These are phyloP conservation scores for Chalciporus piperatoides DNA, from an alignment of 1,284 basidiomycete genomes.

Conservation along the genomic window DNA sequence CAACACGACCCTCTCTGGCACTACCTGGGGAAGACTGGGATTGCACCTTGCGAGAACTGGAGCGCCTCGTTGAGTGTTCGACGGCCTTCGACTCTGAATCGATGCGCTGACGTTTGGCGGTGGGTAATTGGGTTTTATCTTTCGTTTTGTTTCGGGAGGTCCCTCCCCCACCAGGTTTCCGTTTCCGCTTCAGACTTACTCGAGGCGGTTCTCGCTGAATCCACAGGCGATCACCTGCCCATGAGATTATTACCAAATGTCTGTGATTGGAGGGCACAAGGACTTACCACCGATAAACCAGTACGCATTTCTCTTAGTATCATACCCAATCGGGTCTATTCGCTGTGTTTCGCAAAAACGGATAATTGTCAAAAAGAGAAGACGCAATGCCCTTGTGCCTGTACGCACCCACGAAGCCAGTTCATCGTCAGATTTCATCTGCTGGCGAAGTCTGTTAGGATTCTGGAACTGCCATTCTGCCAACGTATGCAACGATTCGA, in stretches of 20 bases:
- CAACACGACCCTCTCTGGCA: conserved; percentile 49
- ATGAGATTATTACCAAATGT: conserved; percentile 4
- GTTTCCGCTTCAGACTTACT: conserved; percentile 57
- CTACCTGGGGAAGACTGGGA: conserved; percentile 20
- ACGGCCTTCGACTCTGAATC: background rate
- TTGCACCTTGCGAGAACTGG: conserved; percentile 14
- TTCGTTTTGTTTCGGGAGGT: conserved; percentile 30
- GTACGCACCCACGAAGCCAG: conserved; percentile 66
- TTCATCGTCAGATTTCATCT: conserved; percentile 78
- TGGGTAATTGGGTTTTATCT: conserved; percentile 17
- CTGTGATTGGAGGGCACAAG: conserved; percentile 5
- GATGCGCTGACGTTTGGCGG: conserved; percentile 25
- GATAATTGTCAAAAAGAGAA: conserved; percentile 4
- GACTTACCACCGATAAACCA: conserved; percentile 79
- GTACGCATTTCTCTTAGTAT: conserved; percentile 78
- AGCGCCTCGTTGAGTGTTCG: conserved; percentile 13
- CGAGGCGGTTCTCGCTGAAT: conserved; percentile 70
- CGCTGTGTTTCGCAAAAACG: conserved; percentile 45
- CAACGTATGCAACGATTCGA: conserved; percentile 72
- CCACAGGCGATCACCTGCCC: conserved; percentile 76
- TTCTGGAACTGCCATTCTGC: conserved; percentile 83
- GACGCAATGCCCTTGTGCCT: background rate
- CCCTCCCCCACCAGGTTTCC: conserved; percentile 26
- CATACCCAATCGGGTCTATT: conserved; percentile 85
- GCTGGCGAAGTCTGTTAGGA: conserved; percentile 54